Evolutionary conservation across 2,329 filamentous ascomycete genomes (phyloP).

Genomic region (Calonectria hongkongensis): DNA sequence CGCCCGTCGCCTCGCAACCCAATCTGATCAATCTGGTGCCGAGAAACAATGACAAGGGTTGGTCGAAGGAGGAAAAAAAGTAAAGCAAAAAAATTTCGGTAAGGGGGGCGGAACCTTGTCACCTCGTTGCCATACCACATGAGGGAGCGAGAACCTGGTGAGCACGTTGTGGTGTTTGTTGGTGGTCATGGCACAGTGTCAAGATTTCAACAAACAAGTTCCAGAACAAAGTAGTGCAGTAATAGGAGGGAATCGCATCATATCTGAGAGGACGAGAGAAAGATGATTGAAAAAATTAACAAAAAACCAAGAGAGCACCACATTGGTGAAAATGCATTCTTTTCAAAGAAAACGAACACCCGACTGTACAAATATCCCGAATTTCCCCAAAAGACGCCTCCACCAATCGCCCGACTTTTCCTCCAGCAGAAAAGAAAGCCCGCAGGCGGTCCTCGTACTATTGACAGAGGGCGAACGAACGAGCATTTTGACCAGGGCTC

Average conservation of each 20-base stretch:
- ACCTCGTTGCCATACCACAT: background rate
- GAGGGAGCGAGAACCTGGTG: constrained; percentile 4
- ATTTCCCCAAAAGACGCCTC: constrained; percentile 57
- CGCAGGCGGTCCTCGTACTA: constrained; percentile 53
- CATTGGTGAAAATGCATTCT: constrained; percentile 54
- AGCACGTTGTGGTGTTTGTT: constrained; percentile 2
- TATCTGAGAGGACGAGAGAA: constrained; percentile 26
- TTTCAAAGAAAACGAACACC: constrained; percentile 56
- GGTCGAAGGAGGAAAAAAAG: background rate
- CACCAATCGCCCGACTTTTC: constrained; percentile 56
- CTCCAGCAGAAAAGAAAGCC: constrained; percentile 55
- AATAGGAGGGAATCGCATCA: constrained; percentile 8
- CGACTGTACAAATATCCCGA: constrained; percentile 56
- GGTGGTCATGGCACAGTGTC: background rate
- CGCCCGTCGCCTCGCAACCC: constrained; percentile 20
- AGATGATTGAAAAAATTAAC: constrained; percentile 25
- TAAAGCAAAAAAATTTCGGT: constrained; percentile 5
- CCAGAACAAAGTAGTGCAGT: background rate
- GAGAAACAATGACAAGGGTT: constrained; percentile 27
- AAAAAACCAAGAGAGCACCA: constrained; percentile 39
- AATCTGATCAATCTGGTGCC: constrained; percentile 40
- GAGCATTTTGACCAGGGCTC: constrained; percentile 54
- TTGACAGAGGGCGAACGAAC: constrained; percentile 47
- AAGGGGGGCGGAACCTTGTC: constrained; percentile 17
- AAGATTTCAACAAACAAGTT: background rate